A percentile compares a stretch with the other conserved stretches of the same genome.
These are phyloP conservation scores for Solanum chacoense DNA, from an alignment of 305 asterid genomes.

Conservation along the genomic window DNA sequence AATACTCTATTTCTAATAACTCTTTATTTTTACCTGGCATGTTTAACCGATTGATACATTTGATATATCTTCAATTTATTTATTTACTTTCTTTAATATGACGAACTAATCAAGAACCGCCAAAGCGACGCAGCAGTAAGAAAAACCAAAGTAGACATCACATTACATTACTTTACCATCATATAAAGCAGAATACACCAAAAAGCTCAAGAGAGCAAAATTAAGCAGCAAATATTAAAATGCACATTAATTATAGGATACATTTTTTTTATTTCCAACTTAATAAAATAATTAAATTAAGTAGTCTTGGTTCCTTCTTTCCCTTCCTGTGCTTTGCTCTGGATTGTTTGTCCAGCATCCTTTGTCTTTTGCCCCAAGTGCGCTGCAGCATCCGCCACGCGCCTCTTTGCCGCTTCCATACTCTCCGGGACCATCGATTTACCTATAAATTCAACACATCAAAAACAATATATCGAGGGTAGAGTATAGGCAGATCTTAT, in stretches of 20 bases:
- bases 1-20: too few relatives aligned
- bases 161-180: background rate
- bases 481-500: too few relatives aligned
- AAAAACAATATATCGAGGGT: too few relatives aligned
- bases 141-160: background rate
- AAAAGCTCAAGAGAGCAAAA: background rate
- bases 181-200: background rate
- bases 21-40: too few relatives aligned
- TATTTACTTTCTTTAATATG: background rate
- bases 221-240: background rate
- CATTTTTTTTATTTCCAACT: background rate
- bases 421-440: conserved; percentile 37
- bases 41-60: background rate
- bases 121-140: background rate
- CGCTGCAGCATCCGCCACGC: conserved; percentile 44
- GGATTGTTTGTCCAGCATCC: conserved; percentile 45
- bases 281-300: background rate
- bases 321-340: conserved; percentile 43
- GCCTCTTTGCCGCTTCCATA: conserved; percentile 42
- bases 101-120: background rate
- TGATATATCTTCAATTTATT: background rate
- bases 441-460: background rate
- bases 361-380: conserved; percentile 57
- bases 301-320: background rate
- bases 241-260: background rate